Percentiles rank a stretch among this genome's conserved stretches.
Conservation (phyloP, 306 rosid genomes). For the Glycyrrhiza uralensis region DNA sequence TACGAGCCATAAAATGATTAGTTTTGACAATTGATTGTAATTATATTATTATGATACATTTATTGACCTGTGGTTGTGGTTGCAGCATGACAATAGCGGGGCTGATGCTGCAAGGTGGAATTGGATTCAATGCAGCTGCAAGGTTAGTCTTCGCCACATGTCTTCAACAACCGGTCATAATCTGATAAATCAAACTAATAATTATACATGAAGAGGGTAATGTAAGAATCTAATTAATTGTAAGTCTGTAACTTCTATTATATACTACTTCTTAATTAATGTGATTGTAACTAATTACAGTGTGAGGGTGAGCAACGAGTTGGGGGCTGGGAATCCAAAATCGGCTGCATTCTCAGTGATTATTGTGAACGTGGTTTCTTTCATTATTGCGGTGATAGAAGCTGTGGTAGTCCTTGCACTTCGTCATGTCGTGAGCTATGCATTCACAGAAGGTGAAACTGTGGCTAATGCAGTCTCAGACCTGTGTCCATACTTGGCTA, state of each 20-base stretch:
- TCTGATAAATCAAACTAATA: no score
- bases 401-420: conserved; percentile 45
- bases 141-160: conserved; percentile 50
- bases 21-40: no score
- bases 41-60: no score
- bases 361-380: conserved; percentile 40
- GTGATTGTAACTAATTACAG: no score
- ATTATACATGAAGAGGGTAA: no score
- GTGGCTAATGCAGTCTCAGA: conserved; percentile 66
- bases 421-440: conserved; percentile 63
- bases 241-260: no score
- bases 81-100: conserved; percentile 52
- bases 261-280: no score
- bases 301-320: conserved; percentile 70
- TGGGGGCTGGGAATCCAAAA: conserved; percentile 67
- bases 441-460: conserved; percentile 51
- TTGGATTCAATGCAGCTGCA: conserved; percentile 77
- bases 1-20: no score
- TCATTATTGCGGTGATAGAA: conserved; percentile 38
- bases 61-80: no score
- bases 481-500: conserved; percentile 50
- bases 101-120: conserved; percentile 41
- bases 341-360: conserved; percentile 60
- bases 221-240: no score
- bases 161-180: no score